These are phyloP conservation scores for Colletotrichum cuscutae DNA, from an alignment of 2,329 filamentous ascomycete species.

Conservation along the genomic window DNA sequence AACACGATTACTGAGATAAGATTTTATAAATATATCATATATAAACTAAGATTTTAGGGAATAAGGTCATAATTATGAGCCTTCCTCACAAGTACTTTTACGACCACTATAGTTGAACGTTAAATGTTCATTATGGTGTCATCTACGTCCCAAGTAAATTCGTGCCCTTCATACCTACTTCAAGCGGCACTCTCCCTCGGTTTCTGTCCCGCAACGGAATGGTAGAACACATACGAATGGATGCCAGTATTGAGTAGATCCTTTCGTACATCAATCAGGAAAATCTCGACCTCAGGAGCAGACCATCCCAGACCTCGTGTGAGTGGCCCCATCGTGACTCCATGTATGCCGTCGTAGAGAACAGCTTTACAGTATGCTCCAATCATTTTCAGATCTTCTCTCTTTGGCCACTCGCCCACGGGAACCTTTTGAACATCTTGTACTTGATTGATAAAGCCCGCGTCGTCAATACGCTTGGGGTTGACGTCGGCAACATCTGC, in stretches of 20 bases:
- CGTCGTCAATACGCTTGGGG: conserved; percentile 57
- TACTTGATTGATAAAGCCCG: conserved; percentile 57
- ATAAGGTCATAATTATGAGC: no score
- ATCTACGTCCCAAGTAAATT: not conserved
- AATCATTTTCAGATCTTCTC: conserved; percentile 55
- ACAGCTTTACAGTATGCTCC: conserved; percentile 2
- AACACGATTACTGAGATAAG: not conserved
- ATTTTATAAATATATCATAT: no score
- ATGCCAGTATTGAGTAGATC: conserved; percentile 42
- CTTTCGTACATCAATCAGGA: conserved; percentile 45
- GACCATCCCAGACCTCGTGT: conserved; percentile 47
- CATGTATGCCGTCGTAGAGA: conserved; percentile 45
- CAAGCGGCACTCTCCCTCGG: not conserved
- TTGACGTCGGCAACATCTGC: conserved; percentile 59
- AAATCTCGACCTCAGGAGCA: conserved; percentile 44
- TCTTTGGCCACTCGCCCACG: conserved; percentile 61
- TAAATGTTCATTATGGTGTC: no score
- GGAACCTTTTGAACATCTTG: conserved; percentile 56
- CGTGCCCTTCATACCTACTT: rapidly evolving
- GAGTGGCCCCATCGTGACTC: conserved; percentile 47
- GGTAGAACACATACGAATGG: conserved; percentile 43
- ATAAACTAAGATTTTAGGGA: no score
- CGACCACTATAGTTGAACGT: no score
- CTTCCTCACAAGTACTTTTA: no score
- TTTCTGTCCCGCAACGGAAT: conserved; percentile 11